Evolutionary conservation across 306 rosid genomes (phyloP).

Genomic region (Lupinus albus): DNA sequence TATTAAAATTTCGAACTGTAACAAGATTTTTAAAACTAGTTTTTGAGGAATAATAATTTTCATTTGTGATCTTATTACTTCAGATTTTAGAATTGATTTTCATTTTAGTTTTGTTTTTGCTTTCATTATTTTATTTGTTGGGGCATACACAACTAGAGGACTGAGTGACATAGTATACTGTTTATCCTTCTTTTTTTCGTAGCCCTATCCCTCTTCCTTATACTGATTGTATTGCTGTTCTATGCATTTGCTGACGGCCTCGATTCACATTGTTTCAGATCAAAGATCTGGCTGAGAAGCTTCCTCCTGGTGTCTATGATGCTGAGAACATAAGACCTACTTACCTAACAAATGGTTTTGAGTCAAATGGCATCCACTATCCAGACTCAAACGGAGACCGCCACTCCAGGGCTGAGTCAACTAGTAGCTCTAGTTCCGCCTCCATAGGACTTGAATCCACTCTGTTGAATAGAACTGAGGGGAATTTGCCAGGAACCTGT

Average conservation of each 20-base stretch:
- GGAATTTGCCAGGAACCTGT: slow-evolving; percentile 51
- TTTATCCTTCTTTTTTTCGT: slow-evolving; percentile 1
- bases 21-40: slow-evolving; percentile 5
- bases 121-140: slow-evolving; percentile 1
- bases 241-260: slow-evolving; percentile 29
- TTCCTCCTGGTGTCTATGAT: slow-evolving; percentile 81
- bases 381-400: slow-evolving; percentile 56
- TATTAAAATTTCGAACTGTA: neutral
- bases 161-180: neutral
- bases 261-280: slow-evolving; percentile 60
- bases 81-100: neutral
- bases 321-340: slow-evolving; percentile 61
- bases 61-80: slow-evolving; percentile 17
- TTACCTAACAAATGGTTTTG: slow-evolving; percentile 65
- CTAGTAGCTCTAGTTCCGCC: slow-evolving; percentile 63
- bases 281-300: slow-evolving; percentile 88
- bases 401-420: slow-evolving; percentile 66
- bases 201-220: neutral
- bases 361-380: slow-evolving; percentile 62
- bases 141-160: neutral
- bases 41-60: neutral
- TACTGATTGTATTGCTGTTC: slow-evolving; percentile 19
- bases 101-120: neutral
- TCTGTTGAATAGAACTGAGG: slow-evolving; percentile 46
- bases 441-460: slow-evolving; percentile 64